Evolutionary conservation across 768 basidiomycete genomes (phyloP), one percentile per base, ranked within the genome.

Genomic region (Podaxis rugospora): DNA sequence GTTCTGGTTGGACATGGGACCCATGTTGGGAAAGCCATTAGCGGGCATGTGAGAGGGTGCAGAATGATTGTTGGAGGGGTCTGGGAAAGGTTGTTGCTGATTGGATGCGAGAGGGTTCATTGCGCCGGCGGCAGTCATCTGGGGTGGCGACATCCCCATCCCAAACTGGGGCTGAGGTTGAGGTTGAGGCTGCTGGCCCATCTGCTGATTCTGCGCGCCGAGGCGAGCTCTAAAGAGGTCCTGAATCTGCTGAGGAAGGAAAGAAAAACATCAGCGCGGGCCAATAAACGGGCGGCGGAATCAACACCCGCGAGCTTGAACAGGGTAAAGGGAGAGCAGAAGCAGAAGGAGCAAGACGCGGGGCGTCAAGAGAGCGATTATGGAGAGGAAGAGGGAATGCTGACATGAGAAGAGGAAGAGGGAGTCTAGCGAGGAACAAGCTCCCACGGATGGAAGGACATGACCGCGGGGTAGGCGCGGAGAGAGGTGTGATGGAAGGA

Each of bases 151-250:
- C 52, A 78, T 71, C 25, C 71, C 71, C 25, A 72, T 65, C 51
- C 68, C 68, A 55, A 75, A 70, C 44, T 68, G 71, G 55, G 81
- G 81, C 27, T 80, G 76, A 60, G 81, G 83, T 44, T 80, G 76
- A 60, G 81, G 83, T 44, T 76, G 77, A 37, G 75, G 73, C 55
- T 76, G 76, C 44, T 79, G 75, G 51, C 74, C 74, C 59, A 78
- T 63, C 55, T 81, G 69, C 61, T 82, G 78, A 62, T 76, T 72
- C 74, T 83, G 79, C 76, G 80, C 66, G 61, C 39, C 32, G 27
- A 61, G 39, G 44, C 50, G 60, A 28, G 46, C 44, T 51, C 61
- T 49, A 36, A 50, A 56, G n/a, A 55, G 62, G 36, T 63, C 51
- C 42, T 52, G 55, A n/a, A 58, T 51, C 21, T 61, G 49, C 7